These are phyloP conservation scores for Pseudogymnoascus sp. DNA, from an alignment of 2,329 filamentous ascomycete genomes.

Conservation along the genomic window DNA sequence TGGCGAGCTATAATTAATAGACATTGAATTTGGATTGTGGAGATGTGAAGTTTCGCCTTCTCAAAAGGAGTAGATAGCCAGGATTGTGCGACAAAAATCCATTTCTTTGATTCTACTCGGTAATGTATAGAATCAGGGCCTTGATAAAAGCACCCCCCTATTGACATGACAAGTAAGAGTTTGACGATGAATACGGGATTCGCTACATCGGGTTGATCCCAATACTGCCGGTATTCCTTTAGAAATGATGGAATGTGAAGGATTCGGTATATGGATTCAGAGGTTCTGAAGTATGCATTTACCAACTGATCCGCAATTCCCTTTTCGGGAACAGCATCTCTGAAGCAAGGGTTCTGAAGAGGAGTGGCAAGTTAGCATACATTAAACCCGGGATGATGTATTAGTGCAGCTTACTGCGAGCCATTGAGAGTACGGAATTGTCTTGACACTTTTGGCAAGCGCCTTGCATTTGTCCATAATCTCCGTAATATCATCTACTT, in stretches of 20 bases:
- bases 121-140: constrained; percentile 12
- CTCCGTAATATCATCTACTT: background rate
- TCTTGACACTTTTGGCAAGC: constrained; percentile 17
- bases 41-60: constrained; percentile 42
- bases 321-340: constrained; percentile 17
- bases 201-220: constrained; percentile 25
- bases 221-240: constrained; percentile 36
- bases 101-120: constrained; percentile 16
- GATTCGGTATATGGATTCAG: constrained; percentile 37
- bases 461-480: constrained; percentile 19
- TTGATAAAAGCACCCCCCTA: constrained; percentile 19
- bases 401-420: background rate
- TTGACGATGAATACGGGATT: constrained; percentile 17
- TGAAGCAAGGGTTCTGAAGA: constrained; percentile 14
- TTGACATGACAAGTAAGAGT: constrained; percentile 22
- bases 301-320: constrained; percentile 31
- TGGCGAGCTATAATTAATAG: constrained; percentile 44
- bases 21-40: constrained; percentile 44
- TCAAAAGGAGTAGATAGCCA: constrained; percentile 32
- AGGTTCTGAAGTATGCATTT: constrained; percentile 35
- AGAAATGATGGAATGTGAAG: constrained; percentile 40
- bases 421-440: constrained; percentile 13
- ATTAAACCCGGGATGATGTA: background rate
- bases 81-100: constrained; percentile 19
- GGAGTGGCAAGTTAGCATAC: background rate